Percentiles rank a stretch among this genome's conserved stretches.
phyloP scores from a whole-genome alignment of 495 filamentous ascomycete genomes.

The Letharia columbiana region DNA sequence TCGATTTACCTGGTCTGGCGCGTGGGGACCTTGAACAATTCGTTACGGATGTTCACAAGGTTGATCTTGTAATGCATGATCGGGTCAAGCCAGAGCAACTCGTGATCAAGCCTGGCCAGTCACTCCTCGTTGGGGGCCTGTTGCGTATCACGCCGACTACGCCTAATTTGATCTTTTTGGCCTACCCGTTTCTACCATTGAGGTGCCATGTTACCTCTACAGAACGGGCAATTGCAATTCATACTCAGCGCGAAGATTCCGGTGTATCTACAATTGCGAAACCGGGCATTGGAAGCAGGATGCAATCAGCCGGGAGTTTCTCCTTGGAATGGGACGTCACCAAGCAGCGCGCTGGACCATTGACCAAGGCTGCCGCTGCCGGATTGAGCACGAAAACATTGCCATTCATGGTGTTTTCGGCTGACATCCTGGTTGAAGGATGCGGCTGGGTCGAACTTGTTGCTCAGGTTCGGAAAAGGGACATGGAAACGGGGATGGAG shows the following conservation, averaged over 20 bases:
- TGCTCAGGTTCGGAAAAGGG: slow-evolving; percentile 61
- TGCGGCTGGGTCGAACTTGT: slow-evolving; percentile 89
- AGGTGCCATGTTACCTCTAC: slow-evolving; percentile 65
- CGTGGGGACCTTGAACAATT: slow-evolving; percentile 60
- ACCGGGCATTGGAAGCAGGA: slow-evolving; percentile 44
- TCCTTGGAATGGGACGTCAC: slow-evolving; percentile 76
- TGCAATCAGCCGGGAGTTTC: slow-evolving; percentile 63
- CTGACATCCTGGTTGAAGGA: slow-evolving; percentile 84
- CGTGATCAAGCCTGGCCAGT: slow-evolving; percentile 67
- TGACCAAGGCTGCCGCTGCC: slow-evolving; percentile 44
- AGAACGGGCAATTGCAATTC: slow-evolving; percentile 62
- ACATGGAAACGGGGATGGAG: slow-evolving; percentile 16
- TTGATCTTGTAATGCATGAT: slow-evolving; percentile 64
- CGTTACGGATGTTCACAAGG: slow-evolving; percentile 54
- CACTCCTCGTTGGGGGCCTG: slow-evolving; percentile 73
- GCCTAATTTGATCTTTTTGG: slow-evolving; percentile 52
- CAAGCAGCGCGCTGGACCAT: slow-evolving; percentile 51
- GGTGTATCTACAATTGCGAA: slow-evolving; percentile 51
- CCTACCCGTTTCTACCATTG: slow-evolving; percentile 72
- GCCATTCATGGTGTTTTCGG: slow-evolving; percentile 68
- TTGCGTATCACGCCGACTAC: slow-evolving; percentile 76
- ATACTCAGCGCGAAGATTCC: slow-evolving; percentile 46
- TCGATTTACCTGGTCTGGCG: slow-evolving; percentile 82
- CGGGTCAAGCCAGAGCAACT: slow-evolving; percentile 59
- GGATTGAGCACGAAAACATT: slow-evolving; percentile 47